Base-by-base conservation (phyloP, 2,329 filamentous ascomycete genomes). In the Epichloe coenophiala region DNA sequence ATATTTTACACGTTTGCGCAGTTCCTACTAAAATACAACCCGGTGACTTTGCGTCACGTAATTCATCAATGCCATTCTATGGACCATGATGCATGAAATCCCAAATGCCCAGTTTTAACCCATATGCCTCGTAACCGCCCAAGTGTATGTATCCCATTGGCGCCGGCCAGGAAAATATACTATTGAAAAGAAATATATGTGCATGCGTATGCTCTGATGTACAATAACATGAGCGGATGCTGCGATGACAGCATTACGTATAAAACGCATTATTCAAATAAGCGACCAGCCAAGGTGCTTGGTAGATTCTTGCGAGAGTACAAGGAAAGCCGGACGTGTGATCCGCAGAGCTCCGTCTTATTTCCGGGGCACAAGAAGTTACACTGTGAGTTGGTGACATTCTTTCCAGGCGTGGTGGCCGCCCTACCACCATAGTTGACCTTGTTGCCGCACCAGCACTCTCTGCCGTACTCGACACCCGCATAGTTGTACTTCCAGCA, bases 391-490 rank as follows among this genome's bases (percentile, higher is more conserved):
- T 61, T 54, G 0, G 59, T 59, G 2, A 64, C 58, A 40, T 66
- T 67, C 49, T 58, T 60, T 0, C 62, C 65, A 0, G 60, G 58
- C 2, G 50, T 55, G 1, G 55, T 46, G 9, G 53, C 51, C 5
- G 49, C 33, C 51, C 52, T 58, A 0, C 63, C 65, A 5, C 56
- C 56, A 27, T 63, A 57, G 23, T 61, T 59, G 9, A 69, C 50
- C 1, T 48, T 44, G 46, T 67, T 60, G 5, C 65, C 65, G 41
- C 67, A 70, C 60, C 64, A 69, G 27, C 67, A 70, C 21, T 70
- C 67, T 2, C 58, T 59, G 6, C 64, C 65, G 35, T 69, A 68
- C 47, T 70, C 65, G 4, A 69, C 59, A 9, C 67, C 67, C 1
- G 62, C 65, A 23, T 60, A 69, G 6, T 59, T 60, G 49, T 64